phyloP scores from a whole-genome alignment of 2,329 filamentous ascomycete genomes.

The Pyricularia grisea region DNA sequence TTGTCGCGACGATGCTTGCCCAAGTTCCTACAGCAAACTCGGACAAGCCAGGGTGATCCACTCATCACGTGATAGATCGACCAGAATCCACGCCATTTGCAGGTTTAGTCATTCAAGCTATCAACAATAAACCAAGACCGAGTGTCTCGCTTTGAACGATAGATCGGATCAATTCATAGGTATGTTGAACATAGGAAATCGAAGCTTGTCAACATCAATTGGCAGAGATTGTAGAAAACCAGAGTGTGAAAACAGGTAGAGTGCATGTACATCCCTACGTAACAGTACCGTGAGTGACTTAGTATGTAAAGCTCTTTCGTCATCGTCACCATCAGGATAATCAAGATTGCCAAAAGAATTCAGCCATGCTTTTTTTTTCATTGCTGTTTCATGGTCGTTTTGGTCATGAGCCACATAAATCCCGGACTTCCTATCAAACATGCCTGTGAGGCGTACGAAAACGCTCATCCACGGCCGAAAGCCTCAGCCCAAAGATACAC shows the following conservation, averaged over 20 bases:
- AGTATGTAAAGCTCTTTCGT: not conserved
- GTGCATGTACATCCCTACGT: not conserved
- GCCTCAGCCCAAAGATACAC: not conserved
- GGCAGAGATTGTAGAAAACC: not conserved
- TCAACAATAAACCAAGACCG: not conserved
- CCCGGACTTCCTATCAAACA: not conserved
- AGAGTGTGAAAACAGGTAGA: not conserved
- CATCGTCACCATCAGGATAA: not conserved
- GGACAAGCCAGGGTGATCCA: not conserved
- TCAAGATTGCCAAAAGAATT: not conserved
- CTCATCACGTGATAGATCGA: not conserved
- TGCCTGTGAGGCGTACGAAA: not conserved
- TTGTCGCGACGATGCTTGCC: constrained; percentile 2
- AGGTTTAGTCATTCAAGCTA: not conserved
- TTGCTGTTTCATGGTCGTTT: not conserved
- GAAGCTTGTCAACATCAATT: not conserved
- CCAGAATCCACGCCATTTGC: not conserved
- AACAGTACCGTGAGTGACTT: not conserved
- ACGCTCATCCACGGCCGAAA: not conserved
- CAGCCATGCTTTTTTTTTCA: not conserved
- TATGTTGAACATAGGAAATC: not conserved
- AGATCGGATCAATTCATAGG: not conserved
- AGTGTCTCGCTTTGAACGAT: not conserved
- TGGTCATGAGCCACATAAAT: not conserved
- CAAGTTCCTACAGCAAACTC: constrained; percentile 4